Conservation (phyloP, 768 basidiomycete genomes). For the Rhizopogon rudus region DNA sequence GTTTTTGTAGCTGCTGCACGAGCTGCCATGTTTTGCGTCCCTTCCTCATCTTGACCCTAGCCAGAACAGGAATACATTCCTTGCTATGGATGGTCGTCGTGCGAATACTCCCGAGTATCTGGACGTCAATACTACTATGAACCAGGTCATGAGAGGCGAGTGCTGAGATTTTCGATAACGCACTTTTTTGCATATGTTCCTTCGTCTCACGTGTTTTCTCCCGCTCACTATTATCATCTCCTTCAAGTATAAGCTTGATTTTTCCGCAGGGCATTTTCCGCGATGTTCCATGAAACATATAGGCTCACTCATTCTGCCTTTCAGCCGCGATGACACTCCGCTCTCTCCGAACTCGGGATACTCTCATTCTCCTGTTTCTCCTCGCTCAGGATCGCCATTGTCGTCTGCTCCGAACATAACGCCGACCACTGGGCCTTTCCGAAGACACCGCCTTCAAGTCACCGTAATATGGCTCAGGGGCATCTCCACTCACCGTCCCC, state of each 20-base stretch:
- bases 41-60: too few species aligned
- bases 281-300: not conserved
- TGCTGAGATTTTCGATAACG: not conserved
- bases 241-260: not conserved
- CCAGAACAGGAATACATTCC: too few species aligned
- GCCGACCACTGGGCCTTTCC: conserved; percentile 13
- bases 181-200: not conserved
- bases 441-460: too few species aligned
- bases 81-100: too few species aligned
- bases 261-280: not conserved
- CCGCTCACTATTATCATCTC: not conserved
- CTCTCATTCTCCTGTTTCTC: conserved; percentile 30
- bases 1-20: too few species aligned
- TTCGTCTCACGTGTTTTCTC: not conserved
- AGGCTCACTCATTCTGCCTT: not conserved
- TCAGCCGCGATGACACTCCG: conserved; percentile 27
- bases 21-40: too few species aligned
- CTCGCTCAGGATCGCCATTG: conserved; percentile 20
- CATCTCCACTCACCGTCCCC: conserved; percentile 4
- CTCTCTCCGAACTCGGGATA: conserved; percentile 28
- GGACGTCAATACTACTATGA: too few species aligned
- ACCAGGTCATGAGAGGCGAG: conserved; percentile 26
- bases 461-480: conserved; percentile 9
- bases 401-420: conserved; percentile 9
- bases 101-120: too few species aligned